Evolutionary conservation across 2,329 filamentous ascomycete genomes (phyloP).

Genomic region (Talaromyces rugulosus): DNA sequence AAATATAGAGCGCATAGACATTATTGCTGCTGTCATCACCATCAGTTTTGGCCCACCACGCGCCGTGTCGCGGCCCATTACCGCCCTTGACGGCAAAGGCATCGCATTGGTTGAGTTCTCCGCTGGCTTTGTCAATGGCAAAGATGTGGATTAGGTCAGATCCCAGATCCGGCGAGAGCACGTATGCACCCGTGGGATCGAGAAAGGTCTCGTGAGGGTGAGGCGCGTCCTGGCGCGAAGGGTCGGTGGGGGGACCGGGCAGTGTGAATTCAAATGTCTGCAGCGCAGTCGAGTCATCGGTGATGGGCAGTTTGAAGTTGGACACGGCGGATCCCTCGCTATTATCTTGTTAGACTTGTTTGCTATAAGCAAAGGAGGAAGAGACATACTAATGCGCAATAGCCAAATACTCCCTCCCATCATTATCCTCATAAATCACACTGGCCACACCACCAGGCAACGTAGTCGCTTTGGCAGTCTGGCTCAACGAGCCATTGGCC

Average conservation of each 20-base stretch:
- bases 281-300: slow-evolving; percentile 14
- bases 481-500: background rate
- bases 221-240: slow-evolving; percentile 51
- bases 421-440: slow-evolving; percentile 25
- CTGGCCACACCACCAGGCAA: slow-evolving; percentile 31
- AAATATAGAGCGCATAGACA: slow-evolving; percentile 37
- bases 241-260: slow-evolving; percentile 28
- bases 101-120: slow-evolving; percentile 44
- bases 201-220: slow-evolving; percentile 63
- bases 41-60: slow-evolving; percentile 44
- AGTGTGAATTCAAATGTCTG: slow-evolving; percentile 41
- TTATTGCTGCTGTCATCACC: background rate
- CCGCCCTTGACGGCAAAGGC: slow-evolving; percentile 43
- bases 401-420: slow-evolving; percentile 25
- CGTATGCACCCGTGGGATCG: slow-evolving; percentile 61
- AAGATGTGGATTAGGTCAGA: slow-evolving; percentile 61
- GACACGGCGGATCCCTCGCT: slow-evolving; percentile 30
- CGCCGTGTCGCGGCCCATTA: slow-evolving; percentile 61
- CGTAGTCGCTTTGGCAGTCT: slow-evolving; percentile 19
- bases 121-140: slow-evolving; percentile 42
- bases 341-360: slow-evolving; percentile 9
- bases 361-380: background rate
- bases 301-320: slow-evolving; percentile 28
- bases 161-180: slow-evolving; percentile 64
- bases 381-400: slow-evolving; percentile 36